Percentiles rank a stretch among this genome's conserved stretches.
Evolutionary conservation across 177 flowering plant species (phyloP).

Genomic region (Telopea speciosissima): DNA sequence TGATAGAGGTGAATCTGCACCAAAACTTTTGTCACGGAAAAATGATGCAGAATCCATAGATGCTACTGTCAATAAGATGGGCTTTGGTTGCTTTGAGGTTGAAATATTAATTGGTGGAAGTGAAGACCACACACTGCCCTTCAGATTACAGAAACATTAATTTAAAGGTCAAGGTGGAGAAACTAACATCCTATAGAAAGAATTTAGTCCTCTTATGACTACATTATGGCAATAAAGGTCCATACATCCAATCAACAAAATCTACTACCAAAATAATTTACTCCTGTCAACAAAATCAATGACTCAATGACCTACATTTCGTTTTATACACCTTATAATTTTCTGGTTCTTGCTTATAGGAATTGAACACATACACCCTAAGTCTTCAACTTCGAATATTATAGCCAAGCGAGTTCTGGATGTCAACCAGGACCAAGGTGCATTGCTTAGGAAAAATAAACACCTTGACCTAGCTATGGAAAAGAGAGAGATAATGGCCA

Average conservation of each 20-base stretch:
- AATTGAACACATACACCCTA: not conserved
- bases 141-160: constrained; percentile 36
- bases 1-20: constrained; percentile 92
- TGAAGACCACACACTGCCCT: constrained; percentile 99
- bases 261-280: not conserved
- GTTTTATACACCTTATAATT: too few species aligned
- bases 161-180: constrained; percentile 9
- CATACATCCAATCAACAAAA: not conserved
- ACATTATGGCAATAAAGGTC: not conserved
- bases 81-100: constrained; percentile 41
- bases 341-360: not conserved
- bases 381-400: not conserved
- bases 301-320: not conserved
- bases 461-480: not conserved
- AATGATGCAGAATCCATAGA: constrained; percentile 94
- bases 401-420: not conserved
- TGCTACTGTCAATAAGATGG: constrained; percentile 53
- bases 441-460: not conserved
- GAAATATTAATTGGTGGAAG: constrained; percentile 72
- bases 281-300: not conserved
- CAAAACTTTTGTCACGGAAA: constrained; percentile 88
- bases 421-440: not conserved
- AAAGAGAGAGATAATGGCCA: not conserved
- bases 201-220: not conserved
- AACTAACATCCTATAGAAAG: not conserved